Evolutionary conservation across 2,329 filamentous ascomycete species (phyloP), one percentile per base, ranked within the genome.

Genomic region (Fusarium gaditjirri): DNA sequence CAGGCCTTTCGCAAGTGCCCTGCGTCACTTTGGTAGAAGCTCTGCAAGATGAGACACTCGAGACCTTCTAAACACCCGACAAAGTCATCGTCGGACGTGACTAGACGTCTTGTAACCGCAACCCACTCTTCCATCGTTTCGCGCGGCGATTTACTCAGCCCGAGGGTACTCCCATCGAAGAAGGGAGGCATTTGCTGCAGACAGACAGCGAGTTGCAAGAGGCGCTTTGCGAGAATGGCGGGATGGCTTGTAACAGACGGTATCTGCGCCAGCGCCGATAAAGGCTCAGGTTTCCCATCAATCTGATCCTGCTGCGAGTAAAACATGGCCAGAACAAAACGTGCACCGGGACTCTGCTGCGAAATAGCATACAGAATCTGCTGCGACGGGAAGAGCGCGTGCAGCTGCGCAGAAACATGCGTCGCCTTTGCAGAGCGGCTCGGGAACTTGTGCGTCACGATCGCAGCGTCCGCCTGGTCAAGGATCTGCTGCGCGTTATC

Each of bases 1-100:
- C 88, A 90, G 5, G 86, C 81, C 47, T 86, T 86, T 27, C 87
- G 84, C 5, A 89, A 79, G 47, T 87, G 88, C 2, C 88, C 88
- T 1, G 81, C 82, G 61, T 89, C 88, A 41, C 82, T 81, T 57
- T 88, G 85, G 71, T 85, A 88, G 57, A 86, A 76, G 23, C 82
- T 81, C 41, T 87, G 80, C 0, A 90, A 76, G 27, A 85, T 74
- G 1, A 90, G 78, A 55, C 85, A 85, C 75, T 89, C 85, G 2
- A 90, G 75, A 4, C 87, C 87, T 74, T 90, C 87, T 3, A 86
- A 74, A 6, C 83, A 86, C 27, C 84, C 84, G 2, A 87, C 77
- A 8, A 90, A 78, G 42, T 87, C 84, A 47, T 89, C 86, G 41
- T 88, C 84, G 8, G 82, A 83, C 0, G 85, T 85, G 7, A 90